phyloP scores from a whole-genome alignment of 805 yeast species.

The Ogataea neopini region DNA sequence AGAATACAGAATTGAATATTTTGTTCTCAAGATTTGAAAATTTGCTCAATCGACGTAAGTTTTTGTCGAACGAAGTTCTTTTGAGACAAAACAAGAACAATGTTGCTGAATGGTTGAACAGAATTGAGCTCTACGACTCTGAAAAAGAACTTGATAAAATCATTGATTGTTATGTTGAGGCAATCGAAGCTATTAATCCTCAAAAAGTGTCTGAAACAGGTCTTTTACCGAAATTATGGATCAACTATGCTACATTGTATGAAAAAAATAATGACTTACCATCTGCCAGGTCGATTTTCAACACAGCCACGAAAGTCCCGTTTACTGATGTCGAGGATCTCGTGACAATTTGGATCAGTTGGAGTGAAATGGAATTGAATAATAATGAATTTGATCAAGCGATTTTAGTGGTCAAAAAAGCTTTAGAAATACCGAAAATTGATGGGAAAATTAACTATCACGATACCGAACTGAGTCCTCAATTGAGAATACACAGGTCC shows the following conservation, averaged over 20 bases:
- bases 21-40: constrained; percentile 51
- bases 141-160: constrained; percentile 42
- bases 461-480: constrained; percentile 51
- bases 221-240: constrained; percentile 63
- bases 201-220: constrained; percentile 44
- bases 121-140: constrained; percentile 49
- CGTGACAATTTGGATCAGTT: constrained; percentile 66
- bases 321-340: constrained; percentile 62
- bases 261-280: constrained; percentile 52
- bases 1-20: constrained; percentile 42
- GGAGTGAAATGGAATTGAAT: constrained; percentile 69
- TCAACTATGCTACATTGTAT: constrained; percentile 64
- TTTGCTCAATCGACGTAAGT: constrained; percentile 55
- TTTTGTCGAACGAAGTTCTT: constrained; percentile 65
- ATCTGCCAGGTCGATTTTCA: constrained; percentile 62
- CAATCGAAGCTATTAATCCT: constrained; percentile 68
- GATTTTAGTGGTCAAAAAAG: constrained; percentile 35
- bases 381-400: constrained; percentile 46
- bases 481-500: constrained; percentile 59
- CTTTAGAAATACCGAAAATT: constrained; percentile 30
- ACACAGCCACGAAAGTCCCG: constrained; percentile 70
- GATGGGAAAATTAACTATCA: constrained; percentile 30
- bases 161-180: constrained; percentile 60
- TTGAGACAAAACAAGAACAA: constrained; percentile 62
- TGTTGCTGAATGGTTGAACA: constrained; percentile 67